Base-by-base conservation (phyloP, 2,329 filamentous ascomycete genomes). In the Lasiodiplodia hormozganensis region DNA sequence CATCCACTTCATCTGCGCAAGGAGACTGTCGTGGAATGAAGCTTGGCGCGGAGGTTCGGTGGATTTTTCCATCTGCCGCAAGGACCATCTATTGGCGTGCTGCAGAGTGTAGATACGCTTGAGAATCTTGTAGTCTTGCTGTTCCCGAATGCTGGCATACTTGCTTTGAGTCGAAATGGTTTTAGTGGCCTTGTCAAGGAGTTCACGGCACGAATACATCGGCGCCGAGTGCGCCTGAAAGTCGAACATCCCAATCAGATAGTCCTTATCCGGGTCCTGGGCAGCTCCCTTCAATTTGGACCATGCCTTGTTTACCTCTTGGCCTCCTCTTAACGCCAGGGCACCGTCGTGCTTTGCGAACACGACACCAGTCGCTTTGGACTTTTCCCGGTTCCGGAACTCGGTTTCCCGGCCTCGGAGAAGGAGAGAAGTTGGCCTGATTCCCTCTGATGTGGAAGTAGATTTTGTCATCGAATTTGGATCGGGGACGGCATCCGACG, bases 1-100 rank as follows among this genome's bases (percentile, higher is more conserved):
- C 93, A 99, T 96, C 95, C 95, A 98, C 78, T 94, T 97, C 87
- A 95, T 93, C 82, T 99, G 94, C 73, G 94, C 88, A 38, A 99
- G 83, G 67, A 98, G 79, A 65, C 95, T 86, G 80, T 99, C 96
- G 87, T 90, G 92, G 73, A 98, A 95, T 2, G 91, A 90, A 0
- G 88, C 86, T 21, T 90, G 90, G 47, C 93, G 88, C 4, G 88
- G 85, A 4, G 95, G 94, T 78, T 99, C 96, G 1, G 89, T 86
- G 49, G 90, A 92, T 68, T 94, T 91, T 76, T 96, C 93, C 53
- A 94, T 89, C 76, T 99, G 96, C 65, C 95, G 88, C 57, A 99
- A 81, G 5, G 94, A 96, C 95, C 96, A 98, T 74, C 95, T 91
- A 73, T 97, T 94, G 38, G 91, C 89, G 75, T 95, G 93, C 76